Conservation (phyloP, 371 early-diverging fungal genomes). For the Gilbertella persicaria region DNA sequence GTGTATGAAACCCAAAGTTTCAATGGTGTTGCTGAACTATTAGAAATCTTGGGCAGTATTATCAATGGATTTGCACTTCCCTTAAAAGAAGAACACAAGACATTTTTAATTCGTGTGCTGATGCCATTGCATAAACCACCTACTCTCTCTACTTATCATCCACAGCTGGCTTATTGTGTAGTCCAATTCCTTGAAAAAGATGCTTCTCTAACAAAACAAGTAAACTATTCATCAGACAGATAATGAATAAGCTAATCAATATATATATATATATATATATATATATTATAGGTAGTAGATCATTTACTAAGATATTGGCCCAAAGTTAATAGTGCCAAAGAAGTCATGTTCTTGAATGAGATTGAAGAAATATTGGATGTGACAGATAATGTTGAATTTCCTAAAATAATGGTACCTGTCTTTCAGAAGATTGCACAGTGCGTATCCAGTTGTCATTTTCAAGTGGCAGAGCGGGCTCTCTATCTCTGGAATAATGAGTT, state of each 20-base stretch:
- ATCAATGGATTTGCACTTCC: constrained; percentile 99
- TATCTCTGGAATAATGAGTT: constrained; percentile 98
- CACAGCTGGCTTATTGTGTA: constrained; percentile 96
- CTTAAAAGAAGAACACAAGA: constrained; percentile 96
- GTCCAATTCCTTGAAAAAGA: constrained; percentile 98
- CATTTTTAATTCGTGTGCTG: constrained; percentile 88
- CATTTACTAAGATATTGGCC: constrained; percentile 96
- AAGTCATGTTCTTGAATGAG: constrained; percentile 97
- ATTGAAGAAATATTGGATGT: constrained; percentile 95
- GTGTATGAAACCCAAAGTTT: constrained; percentile 95
- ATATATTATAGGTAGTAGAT: constrained; percentile 82
- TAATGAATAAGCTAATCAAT: too few relatives aligned
- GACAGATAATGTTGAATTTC: constrained; percentile 87
- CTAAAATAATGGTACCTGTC: constrained; percentile 83
- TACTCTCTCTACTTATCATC: constrained; percentile 88
- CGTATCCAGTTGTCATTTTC: constrained; percentile 94
- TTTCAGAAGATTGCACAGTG: constrained; percentile 93
- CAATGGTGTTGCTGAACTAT: constrained; percentile 95
- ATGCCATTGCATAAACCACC: constrained; percentile 95
- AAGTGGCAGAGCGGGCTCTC: constrained; percentile 96
- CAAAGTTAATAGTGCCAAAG: constrained; percentile 96
- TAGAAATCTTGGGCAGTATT: constrained; percentile 96
- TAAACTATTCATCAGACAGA: too few relatives aligned
- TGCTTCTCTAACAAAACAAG: too few relatives aligned
- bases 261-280: too few relatives aligned